phyloP scores from a whole-genome alignment of 23 red algal genomes.

The Chondrus crispus region DNA sequence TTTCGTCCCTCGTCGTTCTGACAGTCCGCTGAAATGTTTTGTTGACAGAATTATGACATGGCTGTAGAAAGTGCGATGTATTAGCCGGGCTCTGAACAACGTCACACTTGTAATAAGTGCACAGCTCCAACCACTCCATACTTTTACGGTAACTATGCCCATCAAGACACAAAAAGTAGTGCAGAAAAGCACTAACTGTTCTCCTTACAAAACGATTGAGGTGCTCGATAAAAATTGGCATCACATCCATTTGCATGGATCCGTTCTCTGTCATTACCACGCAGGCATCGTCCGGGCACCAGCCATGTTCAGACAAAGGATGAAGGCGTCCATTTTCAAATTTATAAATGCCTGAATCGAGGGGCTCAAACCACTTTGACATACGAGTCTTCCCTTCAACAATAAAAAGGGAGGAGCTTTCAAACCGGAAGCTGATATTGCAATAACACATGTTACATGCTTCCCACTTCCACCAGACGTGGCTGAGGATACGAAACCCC shows the following conservation, averaged over 20 bases:
- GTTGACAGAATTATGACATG: background rate
- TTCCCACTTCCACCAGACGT: no score
- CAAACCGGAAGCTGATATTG: background rate
- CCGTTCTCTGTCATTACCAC: background rate
- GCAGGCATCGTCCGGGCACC: background rate
- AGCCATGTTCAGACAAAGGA: background rate
- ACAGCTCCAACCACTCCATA: background rate
- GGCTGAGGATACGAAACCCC: no score
- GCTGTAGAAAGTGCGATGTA: background rate
- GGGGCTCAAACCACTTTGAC: background rate
- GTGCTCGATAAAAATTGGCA: constrained; percentile 3
- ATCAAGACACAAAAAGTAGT: background rate
- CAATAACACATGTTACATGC: background rate
- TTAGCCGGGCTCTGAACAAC: background rate
- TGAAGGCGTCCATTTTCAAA: background rate
- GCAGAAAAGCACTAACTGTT: background rate
- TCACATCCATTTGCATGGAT: background rate
- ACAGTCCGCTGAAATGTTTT: background rate
- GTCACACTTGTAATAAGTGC: background rate
- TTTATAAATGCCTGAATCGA: background rate
- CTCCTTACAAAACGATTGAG: background rate
- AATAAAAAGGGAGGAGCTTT: background rate
- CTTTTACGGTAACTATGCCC: background rate
- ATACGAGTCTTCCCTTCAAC: background rate
- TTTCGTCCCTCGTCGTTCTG: background rate